Percentiles rank a stretch among this genome's conserved stretches.
Evolutionary conservation across 257 asterid species (phyloP).

Genomic region (Solanum etuberosum): DNA sequence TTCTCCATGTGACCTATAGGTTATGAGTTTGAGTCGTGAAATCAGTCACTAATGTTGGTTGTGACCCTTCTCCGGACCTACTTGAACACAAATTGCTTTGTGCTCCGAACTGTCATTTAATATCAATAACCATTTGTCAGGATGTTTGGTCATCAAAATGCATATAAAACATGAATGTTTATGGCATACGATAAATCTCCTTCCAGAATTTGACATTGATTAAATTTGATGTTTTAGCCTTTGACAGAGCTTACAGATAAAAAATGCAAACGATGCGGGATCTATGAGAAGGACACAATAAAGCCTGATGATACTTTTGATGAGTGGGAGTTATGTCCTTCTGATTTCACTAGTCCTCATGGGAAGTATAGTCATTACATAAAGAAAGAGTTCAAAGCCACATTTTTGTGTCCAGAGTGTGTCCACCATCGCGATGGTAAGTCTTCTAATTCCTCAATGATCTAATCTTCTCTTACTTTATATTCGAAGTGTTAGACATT

Average conservation of each 20-base stretch:
- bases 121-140: neutral
- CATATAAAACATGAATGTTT: neutral
- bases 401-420: conserved; percentile 28
- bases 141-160: neutral
- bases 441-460: neutral
- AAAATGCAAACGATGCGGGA: conserved; percentile 82
- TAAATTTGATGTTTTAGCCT: conserved; percentile 48
- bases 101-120: no score
- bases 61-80: neutral
- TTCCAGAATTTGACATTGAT: neutral
- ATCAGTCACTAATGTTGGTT: neutral
- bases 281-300: conserved; percentile 62
- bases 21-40: neutral
- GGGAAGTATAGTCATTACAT: conserved; percentile 31
- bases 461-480: neutral
- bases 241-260: conserved; percentile 36
- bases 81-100: neutral
- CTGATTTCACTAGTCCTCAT: conserved; percentile 47
- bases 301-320: conserved; percentile 45
- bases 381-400: conserved; percentile 27
- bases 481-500: neutral
- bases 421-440: conserved; percentile 6
- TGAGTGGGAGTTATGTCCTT: conserved; percentile 83
- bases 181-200: neutral
- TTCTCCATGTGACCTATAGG: neutral